Evolutionary conservation across 495 filamentous ascomycete species (phyloP).

Genomic region (Penicillium cataractarum): DNA sequence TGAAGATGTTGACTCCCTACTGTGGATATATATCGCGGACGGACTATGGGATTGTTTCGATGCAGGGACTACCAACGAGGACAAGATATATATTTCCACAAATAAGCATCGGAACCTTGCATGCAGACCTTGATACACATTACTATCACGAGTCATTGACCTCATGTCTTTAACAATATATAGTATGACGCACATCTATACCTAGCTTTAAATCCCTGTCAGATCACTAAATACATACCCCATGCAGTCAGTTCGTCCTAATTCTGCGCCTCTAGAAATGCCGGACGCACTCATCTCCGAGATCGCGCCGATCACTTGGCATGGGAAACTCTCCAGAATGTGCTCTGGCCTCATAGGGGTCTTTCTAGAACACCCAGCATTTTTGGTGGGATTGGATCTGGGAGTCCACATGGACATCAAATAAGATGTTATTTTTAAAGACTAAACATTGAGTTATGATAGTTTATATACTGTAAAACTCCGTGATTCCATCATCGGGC

Average conservation of each 20-base stretch:
- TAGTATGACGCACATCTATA: background rate
- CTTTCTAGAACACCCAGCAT: slow-evolving; percentile 9
- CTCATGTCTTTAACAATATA: too few relatives aligned
- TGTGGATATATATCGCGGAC: background rate
- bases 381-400: background rate
- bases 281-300: slow-evolving; percentile 10
- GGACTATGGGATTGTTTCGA: background rate
- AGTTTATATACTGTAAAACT: too few relatives aligned
- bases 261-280: slow-evolving; percentile 2
- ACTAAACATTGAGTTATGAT: background rate
- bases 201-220: background rate
- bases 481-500: too few relatives aligned
- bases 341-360: background rate
- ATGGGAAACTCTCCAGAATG: background rate
- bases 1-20: background rate
- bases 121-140: background rate
- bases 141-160: background rate
- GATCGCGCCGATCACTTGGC: slow-evolving; percentile 13
- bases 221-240: background rate
- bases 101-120: background rate
- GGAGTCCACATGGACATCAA: background rate
- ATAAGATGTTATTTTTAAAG: background rate
- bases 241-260: background rate
- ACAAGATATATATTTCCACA: background rate
- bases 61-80: background rate